phyloP scores from a whole-genome alignment of 23 red algal genomes.

The Gracilaria caudata region DNA sequence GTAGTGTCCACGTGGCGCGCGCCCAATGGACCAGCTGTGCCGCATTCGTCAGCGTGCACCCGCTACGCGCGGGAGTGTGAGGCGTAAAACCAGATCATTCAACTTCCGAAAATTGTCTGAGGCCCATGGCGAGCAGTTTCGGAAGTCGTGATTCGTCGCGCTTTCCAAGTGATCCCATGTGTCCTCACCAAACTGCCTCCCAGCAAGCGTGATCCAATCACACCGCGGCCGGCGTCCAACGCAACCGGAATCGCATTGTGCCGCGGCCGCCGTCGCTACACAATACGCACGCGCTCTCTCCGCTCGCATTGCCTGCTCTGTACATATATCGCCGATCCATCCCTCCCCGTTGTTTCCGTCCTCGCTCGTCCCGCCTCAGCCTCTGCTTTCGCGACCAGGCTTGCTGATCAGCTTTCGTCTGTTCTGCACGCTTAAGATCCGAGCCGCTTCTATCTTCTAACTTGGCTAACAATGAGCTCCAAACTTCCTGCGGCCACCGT shows the following conservation, averaged over 20 bases:
- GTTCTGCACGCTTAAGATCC: conserved; percentile 2
- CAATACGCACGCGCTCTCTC: not conserved
- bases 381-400: not conserved
- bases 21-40: not conserved
- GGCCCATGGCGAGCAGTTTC: not conserved
- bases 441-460: not conserved
- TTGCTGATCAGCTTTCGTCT: not conserved
- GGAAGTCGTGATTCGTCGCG: not conserved
- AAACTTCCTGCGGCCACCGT: conserved; percentile 87
- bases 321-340: not conserved
- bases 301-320: not conserved
- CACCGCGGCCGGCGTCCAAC: conserved; percentile 5
- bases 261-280: not conserved
- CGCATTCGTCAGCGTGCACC: not conserved
- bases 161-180: not conserved
- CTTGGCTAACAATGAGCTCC: conserved; percentile 49
- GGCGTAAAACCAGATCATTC: not conserved
- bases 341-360: not conserved
- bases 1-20: conserved; percentile 4
- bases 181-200: not conserved
- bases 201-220: not conserved
- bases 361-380: not conserved
- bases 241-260: not conserved
- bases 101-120: not conserved
- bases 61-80: not conserved